Base-by-base conservation (phyloP, 1,284 basidiomycete species). In the Stygiomarasmius scandens region DNA sequence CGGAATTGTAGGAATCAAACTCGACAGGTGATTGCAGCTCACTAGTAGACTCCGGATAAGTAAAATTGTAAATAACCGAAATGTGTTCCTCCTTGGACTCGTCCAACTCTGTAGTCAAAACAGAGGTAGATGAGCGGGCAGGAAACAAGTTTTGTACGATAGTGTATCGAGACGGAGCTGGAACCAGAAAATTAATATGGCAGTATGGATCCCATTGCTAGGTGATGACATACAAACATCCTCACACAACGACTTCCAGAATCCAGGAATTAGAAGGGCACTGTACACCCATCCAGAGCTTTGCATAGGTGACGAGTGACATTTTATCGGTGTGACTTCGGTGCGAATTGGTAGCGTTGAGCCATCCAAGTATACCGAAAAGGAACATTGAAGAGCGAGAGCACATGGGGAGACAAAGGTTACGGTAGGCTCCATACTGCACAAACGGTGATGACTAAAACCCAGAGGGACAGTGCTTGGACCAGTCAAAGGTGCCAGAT, bases 271-370 rank as follows among this genome's bases (percentile, higher is more conserved):
- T 24, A 77, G 62, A 12, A 64, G 62, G 3, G 66, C 59, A 22
- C 60, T 64, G 54, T 77, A 77, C 11, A 69, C 49, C 69, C 69
- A 74, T 14, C 66, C 69, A 29, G 67, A 63, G 24, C 66, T 64
- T 36, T 67, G 61, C 20, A 63, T 55, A 10, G 69, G 66, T 5
- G 68, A 66, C 1, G 73, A 67, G 20, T 65, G 55, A 48, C 66
- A 68, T 43, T 63, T 64, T 23, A 76, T 50, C 0, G 61, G 57
- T 0, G 61, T 63, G 11, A 49, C 51, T 62, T 74, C 74, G 19
- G 59, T 65, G 52, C 72, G 66, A 19, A 73, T 55, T 4, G 71
- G 63, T 5, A 58, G 44, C n/a, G 32, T 55, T n/a, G 57, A 56
- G 8, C 61, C 64, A 19, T 66, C 62, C 19, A 63, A 22, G 58